Evolutionary conservation across 2,329 filamentous ascomycete species (phyloP).

Genomic region (Knoxdaviesia capensis): DNA sequence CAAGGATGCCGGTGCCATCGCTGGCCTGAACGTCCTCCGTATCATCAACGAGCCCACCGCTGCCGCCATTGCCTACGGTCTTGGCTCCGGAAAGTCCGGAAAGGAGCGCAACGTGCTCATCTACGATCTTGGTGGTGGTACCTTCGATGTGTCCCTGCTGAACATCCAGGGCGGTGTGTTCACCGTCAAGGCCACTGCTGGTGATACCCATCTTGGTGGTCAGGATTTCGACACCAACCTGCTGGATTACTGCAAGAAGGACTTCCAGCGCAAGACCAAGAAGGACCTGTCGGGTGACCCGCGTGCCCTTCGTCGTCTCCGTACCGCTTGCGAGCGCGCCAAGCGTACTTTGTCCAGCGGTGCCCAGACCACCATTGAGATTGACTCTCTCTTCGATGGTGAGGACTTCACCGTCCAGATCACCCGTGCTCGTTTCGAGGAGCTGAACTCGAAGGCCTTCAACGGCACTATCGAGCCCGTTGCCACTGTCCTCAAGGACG

Average conservation of each 20-base stretch:
- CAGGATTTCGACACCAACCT: slow-evolving; percentile 95
- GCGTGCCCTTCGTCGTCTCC: slow-evolving; percentile 84
- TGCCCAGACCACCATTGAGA: slow-evolving; percentile 94
- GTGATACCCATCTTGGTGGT: slow-evolving; percentile 92
- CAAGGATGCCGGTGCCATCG: slow-evolving; percentile 96
- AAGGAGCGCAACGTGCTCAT: slow-evolving; percentile 99
- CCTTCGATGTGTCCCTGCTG: slow-evolving; percentile 98
- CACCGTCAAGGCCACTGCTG: slow-evolving; percentile 94
- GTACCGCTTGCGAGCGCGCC: slow-evolving; percentile 97
- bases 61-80: slow-evolving; percentile 94
- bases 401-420: slow-evolving; percentile 96
- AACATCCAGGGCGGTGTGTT: slow-evolving; percentile 99
- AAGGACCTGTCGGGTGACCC: slow-evolving; percentile 65
- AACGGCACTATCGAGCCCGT: slow-evolving; percentile 85
- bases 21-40: slow-evolving; percentile 94
- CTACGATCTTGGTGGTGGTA: slow-evolving; percentile 99
- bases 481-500: slow-evolving; percentile 90
- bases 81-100: slow-evolving; percentile 81
- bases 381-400: slow-evolving; percentile 94
- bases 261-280: slow-evolving; percentile 70
- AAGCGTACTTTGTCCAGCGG: slow-evolving; percentile 97
- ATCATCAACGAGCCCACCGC: slow-evolving; percentile 99
- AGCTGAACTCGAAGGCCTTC: slow-evolving; percentile 93
- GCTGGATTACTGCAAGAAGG: slow-evolving; percentile 90
- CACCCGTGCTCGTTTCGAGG: slow-evolving; percentile 97